These are phyloP conservation scores for Aspergillus ustus DNA, from an alignment of 2,329 filamentous ascomycete species.

Conservation along the genomic window DNA sequence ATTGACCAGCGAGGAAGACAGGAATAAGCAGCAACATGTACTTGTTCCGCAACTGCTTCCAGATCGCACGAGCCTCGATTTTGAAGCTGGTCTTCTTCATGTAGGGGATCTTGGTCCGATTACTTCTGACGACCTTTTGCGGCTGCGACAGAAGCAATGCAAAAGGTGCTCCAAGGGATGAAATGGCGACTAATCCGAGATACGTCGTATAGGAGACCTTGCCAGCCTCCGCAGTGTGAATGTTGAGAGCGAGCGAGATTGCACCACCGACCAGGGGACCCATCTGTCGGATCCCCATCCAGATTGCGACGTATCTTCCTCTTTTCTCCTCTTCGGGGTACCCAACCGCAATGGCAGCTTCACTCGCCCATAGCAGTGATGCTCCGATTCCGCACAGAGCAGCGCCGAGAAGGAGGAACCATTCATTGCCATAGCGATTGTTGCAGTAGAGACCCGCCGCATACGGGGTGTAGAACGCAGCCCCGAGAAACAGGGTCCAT, in stretches of 20 bases:
- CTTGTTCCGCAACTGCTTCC: conserved; percentile 11
- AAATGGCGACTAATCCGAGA: conserved; percentile 13
- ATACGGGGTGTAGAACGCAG: conserved; percentile 12
- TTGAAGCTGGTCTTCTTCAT: conserved; percentile 9
- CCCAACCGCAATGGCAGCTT: conserved; percentile 14
- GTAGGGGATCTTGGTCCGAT: conserved; percentile 13
- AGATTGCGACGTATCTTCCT: conserved; percentile 10
- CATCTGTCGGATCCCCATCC: conserved; percentile 12
- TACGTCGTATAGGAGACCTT: conserved; percentile 18
- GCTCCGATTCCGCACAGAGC: conserved; percentile 13
- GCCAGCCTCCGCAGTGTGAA: conserved; percentile 9
- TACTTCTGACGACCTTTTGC: conserved; percentile 11
- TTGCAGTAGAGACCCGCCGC: conserved; percentile 15
- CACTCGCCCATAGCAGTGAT: conserved; percentile 12
- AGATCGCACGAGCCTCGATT: conserved; percentile 13
- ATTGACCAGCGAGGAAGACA: conserved; percentile 12
- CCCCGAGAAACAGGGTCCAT: conserved; percentile 11
- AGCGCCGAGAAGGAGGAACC: conserved; percentile 11
- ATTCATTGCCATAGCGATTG: conserved; percentile 13
- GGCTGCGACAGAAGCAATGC: conserved; percentile 11
- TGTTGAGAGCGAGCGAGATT: conserved; percentile 15
- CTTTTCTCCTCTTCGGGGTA: conserved; percentile 14
- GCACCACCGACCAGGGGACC: conserved; percentile 16
- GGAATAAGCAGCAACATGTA: conserved; percentile 15
- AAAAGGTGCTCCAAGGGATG: conserved; percentile 6